Evolutionary conservation across 2,329 filamentous ascomycete species (phyloP), one percentile per base, ranked within the genome.

Genomic region (Spiromastix sp.): DNA sequence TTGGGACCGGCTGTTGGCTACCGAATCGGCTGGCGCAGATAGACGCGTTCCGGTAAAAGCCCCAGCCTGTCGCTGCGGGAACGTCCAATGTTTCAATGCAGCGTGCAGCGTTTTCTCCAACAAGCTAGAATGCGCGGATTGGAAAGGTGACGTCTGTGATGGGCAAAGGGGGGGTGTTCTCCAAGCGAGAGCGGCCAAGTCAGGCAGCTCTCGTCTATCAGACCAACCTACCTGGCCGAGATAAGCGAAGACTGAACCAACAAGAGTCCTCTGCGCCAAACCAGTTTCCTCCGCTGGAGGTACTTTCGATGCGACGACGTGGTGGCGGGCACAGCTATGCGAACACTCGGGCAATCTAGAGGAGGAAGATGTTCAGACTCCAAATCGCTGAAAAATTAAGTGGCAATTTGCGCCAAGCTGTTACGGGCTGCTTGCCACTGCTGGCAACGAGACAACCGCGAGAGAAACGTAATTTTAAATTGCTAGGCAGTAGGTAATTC

Each of bases 381-480:
- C n/a, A n/a, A n/a, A n/a, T n/a, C 29, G 22, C 25, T 8, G 16
- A 36, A 36, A 36, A 25, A 24, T 12, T 29, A 21, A 31, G 37
- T 39, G 37, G 37, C 33, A 29, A 39, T 38, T 38, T 24, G 27
- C 30, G 37, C 37, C 37, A 39, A 39, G 37, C 32, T 15, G 15
- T 18, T 25, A 17, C 9, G 8, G 3, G 27, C 10, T 29, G 27
- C 27, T 29, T 11, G 27, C 27, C 27, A 29, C 27, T 9, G 13
- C 27, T 11, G 27, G 13, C 7, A 24, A 7, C n/a, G 21, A n/a
- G 21, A 7, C 7, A 24, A 24, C 7, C 7, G n/a, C 21, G n/a
- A n/a, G 21, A 24, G n/a, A 24, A 24, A 24, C 21, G 21, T 7
- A 24, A 24, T 24, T 7, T 24, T n/a, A n/a, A n/a, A n/a, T n/a